Evolutionary conservation across 495 filamentous ascomycete species (phyloP).

Genomic region (Penicillium robsamsonii): DNA sequence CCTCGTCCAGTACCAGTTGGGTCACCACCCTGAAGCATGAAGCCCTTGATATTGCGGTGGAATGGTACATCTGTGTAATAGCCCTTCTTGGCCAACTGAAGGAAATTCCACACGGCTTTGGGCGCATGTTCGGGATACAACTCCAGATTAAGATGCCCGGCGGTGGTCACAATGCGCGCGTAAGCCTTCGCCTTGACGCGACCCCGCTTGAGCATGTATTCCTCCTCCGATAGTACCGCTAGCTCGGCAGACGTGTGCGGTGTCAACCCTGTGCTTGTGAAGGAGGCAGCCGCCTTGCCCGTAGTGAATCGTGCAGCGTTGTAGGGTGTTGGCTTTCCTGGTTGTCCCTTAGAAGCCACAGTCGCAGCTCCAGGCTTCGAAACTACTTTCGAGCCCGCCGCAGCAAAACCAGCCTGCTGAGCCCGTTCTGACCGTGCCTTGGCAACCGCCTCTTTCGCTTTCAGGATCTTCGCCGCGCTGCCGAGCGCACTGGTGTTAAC

Average conservation of each 20-base stretch:
- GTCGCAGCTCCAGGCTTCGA: conserved; percentile 34
- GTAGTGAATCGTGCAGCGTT: conserved; percentile 91
- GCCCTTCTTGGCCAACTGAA: conserved; percentile 80
- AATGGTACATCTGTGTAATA: conserved; percentile 83
- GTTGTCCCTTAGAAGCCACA: conserved; percentile 26
- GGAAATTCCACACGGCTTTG: conserved; percentile 94
- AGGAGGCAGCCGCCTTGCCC: conserved; percentile 86
- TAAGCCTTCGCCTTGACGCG: conserved; percentile 89
- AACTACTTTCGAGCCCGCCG: conserved; percentile 33
- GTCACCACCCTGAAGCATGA: conserved; percentile 95
- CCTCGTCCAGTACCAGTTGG: conserved; percentile 72
- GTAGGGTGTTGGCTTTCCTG: conserved; percentile 57
- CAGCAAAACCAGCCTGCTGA: conserved; percentile 30
- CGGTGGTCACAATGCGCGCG: conserved; percentile 78
- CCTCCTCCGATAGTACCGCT: conserved; percentile 84
- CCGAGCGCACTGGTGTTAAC: conserved; percentile 78
- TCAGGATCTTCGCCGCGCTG: conserved; percentile 80
- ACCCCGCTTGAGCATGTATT: conserved; percentile 89
- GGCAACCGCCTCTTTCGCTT: conserved; percentile 87
- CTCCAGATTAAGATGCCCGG: conserved; percentile 82
- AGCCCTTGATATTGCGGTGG: conserved; percentile 89
- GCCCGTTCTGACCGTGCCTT: conserved; percentile 67
- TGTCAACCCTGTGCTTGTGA: conserved; percentile 91
- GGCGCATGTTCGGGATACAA: conserved; percentile 89
- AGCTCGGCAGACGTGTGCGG: conserved; percentile 84